Percentiles rank a stretch among this genome's conserved stretches.
These are phyloP conservation scores for Zygoascus biomembranicola DNA, from an alignment of 805 yeast genomes.

Conservation along the genomic window DNA sequence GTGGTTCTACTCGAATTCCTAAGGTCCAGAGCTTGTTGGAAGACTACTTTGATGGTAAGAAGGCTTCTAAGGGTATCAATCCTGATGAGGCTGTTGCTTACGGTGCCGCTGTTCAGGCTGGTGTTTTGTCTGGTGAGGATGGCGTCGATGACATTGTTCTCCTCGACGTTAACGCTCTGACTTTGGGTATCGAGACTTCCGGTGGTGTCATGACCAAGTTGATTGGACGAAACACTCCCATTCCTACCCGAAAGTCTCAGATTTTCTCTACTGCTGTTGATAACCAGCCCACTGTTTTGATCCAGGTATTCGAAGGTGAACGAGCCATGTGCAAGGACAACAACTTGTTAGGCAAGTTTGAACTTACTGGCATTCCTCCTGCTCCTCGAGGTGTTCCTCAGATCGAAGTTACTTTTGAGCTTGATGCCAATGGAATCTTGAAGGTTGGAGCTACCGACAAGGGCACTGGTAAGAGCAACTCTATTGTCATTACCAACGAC, in stretches of 20 bases:
- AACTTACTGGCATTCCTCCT: conserved; percentile 79
- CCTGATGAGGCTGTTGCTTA: conserved; percentile 99
- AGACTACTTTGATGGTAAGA: conserved; percentile 86
- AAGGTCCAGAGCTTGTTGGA: conserved; percentile 92
- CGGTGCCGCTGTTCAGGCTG: conserved; percentile 99
- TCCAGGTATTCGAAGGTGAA: conserved; percentile 94
- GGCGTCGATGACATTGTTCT: conserved; percentile 85
- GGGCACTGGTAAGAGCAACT: conserved; percentile 88
- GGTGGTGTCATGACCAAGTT: conserved; percentile 97
- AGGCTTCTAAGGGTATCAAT: conserved; percentile 94
- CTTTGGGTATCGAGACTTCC: conserved; percentile 92
- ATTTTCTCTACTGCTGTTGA: conserved; percentile 94
- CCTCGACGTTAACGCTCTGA: conserved; percentile 88
- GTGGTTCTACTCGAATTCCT: conserved; percentile 99
- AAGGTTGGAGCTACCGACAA: conserved; percentile 84
- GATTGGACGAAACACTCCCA: conserved; percentile 90
- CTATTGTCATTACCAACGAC: conserved; percentile 87
- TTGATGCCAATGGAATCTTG: conserved; percentile 81
- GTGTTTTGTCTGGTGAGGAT: conserved; percentile 92
- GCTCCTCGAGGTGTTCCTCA: conserved; percentile 92
- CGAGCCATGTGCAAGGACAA: conserved; percentile 91
- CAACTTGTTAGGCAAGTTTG: conserved; percentile 81
- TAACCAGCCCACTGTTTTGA: conserved; percentile 91
- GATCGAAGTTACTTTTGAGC: conserved; percentile 80
- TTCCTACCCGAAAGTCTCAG: conserved; percentile 92